Evolutionary conservation across 176 grass and related monocot genomes (phyloP).

Genomic region (Oryza longistaminata): DNA sequence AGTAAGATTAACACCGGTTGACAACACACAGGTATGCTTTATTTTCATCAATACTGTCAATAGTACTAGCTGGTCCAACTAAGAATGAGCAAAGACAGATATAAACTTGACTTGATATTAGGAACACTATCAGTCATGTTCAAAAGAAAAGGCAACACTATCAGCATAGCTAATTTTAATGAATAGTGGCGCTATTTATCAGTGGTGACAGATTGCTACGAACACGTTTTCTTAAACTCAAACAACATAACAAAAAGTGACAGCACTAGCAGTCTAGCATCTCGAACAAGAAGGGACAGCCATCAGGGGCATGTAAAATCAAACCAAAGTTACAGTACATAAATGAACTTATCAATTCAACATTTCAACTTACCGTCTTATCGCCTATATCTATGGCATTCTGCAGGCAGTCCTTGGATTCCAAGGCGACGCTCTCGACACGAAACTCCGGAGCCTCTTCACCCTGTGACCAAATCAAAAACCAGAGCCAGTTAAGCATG

Average conservation of each 20-base stretch:
- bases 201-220: neutral
- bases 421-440: constrained; percentile 19
- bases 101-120: neutral
- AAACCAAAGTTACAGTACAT: neutral
- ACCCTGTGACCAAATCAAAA: constrained; percentile 47
- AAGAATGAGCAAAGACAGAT: neutral
- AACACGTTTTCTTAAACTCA: neutral
- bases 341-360: neutral
- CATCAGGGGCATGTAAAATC: neutral
- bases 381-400: constrained; percentile 23
- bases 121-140: neutral
- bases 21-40: neutral
- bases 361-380: constrained; percentile 45
- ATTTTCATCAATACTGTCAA: neutral
- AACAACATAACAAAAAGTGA: constrained; percentile 8
- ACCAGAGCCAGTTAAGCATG: neutral
- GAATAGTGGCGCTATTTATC: neutral
- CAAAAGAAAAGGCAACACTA: neutral
- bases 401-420: constrained; percentile 30
- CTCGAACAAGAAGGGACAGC: neutral
- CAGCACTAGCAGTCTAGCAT: neutral
- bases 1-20: neutral
- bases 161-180: neutral
- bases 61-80: neutral
- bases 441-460: constrained; percentile 63